Evolutionary conservation across 176 grass and related monocot species (phyloP).

Genomic region (Carex cristatella): DNA sequence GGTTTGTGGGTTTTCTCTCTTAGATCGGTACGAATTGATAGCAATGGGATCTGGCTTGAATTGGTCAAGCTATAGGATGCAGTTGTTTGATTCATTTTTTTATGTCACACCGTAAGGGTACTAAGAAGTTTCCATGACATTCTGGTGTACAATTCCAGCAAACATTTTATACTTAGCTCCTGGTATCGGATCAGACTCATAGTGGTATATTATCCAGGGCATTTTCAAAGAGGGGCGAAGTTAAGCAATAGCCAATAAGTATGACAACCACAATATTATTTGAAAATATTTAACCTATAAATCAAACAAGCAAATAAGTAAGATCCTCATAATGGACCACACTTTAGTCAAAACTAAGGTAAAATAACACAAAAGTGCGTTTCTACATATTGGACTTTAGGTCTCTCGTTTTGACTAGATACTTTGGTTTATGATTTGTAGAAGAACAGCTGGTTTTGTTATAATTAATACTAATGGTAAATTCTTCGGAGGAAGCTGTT

Average conservation of each 20-base stretch:
- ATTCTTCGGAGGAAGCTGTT: not conserved
- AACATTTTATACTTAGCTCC: not conserved
- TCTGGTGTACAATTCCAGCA: not conserved
- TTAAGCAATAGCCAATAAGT: not conserved
- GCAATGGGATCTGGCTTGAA: not conserved
- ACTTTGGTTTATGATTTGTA: not conserved
- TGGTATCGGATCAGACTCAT: not conserved
- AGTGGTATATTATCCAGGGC: not conserved
- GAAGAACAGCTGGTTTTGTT: not conserved
- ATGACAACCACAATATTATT: not conserved
- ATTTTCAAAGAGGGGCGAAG: not conserved
- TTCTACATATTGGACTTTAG: not conserved
- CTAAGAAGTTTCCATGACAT: not conserved
- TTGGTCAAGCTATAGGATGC: not conserved
- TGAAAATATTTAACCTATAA: not conserved
- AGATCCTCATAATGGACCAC: not conserved
- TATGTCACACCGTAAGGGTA: not conserved
- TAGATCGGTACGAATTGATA: slow-evolving; percentile 31
- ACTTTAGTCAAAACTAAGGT: not conserved
- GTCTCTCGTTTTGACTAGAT: not conserved
- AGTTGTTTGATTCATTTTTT: not conserved
- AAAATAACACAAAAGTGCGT: not conserved
- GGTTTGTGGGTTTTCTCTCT: slow-evolving; percentile 23
- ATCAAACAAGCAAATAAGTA: not conserved
- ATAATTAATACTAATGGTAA: not conserved